phyloP scores from a whole-genome alignment of 495 filamentous ascomycete species.

The Podospora australis region DNA sequence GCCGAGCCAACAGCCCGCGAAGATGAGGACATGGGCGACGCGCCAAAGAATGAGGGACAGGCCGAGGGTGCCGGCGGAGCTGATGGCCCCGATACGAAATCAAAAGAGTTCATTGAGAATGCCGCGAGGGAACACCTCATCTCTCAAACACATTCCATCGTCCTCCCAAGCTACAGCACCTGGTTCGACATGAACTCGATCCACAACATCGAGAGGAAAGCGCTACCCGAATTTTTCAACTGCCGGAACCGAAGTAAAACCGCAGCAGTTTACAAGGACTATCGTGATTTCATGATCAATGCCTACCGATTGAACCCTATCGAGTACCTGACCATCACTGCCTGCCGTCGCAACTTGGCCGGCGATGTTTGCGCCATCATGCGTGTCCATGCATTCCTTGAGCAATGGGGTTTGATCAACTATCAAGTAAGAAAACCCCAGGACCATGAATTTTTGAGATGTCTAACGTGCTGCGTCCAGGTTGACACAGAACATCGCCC shows the following conservation, averaged over 20 bases:
- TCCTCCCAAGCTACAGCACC: constrained; percentile 89
- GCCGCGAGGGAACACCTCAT: constrained; percentile 86
- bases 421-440: too few species aligned
- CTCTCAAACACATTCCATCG: constrained; percentile 86
- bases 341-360: constrained; percentile 91
- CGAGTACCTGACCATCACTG: constrained; percentile 95
- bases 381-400: constrained; percentile 96
- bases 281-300: constrained; percentile 99
- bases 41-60: constrained; percentile 53
- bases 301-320: constrained; percentile 92
- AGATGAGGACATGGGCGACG: constrained; percentile 84
- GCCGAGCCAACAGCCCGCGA: constrained; percentile 59
- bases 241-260: constrained; percentile 97
- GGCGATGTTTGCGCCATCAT: constrained; percentile 98
- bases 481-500: constrained; percentile 93
- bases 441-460: too few species aligned
- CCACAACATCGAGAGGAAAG: constrained; percentile 82
- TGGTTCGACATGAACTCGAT: constrained; percentile 98
- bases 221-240: constrained; percentile 96
- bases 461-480: constrained; percentile 43
- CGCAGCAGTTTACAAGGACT: constrained; percentile 94
- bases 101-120: constrained; percentile 74
- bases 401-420: constrained; percentile 98
- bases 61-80: constrained; percentile 33
- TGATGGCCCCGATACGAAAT: constrained; percentile 41